Conservation (phyloP, 805 yeast species). For the Barnettozyma californica region DNA sequence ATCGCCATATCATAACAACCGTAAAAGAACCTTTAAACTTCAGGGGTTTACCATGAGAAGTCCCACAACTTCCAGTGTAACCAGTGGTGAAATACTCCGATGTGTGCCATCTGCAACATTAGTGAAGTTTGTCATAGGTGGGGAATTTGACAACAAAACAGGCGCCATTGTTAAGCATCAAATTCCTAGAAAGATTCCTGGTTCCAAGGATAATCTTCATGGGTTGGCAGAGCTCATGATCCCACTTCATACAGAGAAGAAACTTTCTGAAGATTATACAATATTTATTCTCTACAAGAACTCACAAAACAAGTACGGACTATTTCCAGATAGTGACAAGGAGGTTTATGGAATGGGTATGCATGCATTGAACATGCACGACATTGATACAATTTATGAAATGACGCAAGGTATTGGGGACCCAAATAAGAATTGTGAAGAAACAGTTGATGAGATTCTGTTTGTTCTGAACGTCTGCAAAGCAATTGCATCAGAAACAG, state of each 20-base stretch:
- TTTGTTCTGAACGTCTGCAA: slow-evolving; percentile 55
- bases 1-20: not conserved
- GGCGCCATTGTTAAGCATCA: slow-evolving; percentile 67
- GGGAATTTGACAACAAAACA: slow-evolving; percentile 73
- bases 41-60: not conserved
- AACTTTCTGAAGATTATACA: slow-evolving; percentile 53
- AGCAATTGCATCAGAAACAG: slow-evolving; percentile 33
- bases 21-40: not conserved
- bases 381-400: slow-evolving; percentile 22
- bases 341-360: slow-evolving; percentile 17
- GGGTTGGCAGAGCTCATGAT: slow-evolving; percentile 52
- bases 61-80: not conserved
- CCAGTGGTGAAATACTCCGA: slow-evolving; percentile 3
- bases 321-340: slow-evolving; percentile 17
- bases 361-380: slow-evolving; percentile 11
- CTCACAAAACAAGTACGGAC: slow-evolving; percentile 19
- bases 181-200: slow-evolving; percentile 43
- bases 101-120: slow-evolving; percentile 23
- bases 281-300: slow-evolving; percentile 46
- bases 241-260: slow-evolving; percentile 53
- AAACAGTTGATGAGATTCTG: slow-evolving; percentile 31
- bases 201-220: slow-evolving; percentile 29
- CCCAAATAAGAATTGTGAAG: not conserved
- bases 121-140: slow-evolving; percentile 55
- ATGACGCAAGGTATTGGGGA: slow-evolving; percentile 3